Evolutionary conservation across 2,329 filamentous ascomycete species (phyloP).

Genomic region (Aschersonia sp.): DNA sequence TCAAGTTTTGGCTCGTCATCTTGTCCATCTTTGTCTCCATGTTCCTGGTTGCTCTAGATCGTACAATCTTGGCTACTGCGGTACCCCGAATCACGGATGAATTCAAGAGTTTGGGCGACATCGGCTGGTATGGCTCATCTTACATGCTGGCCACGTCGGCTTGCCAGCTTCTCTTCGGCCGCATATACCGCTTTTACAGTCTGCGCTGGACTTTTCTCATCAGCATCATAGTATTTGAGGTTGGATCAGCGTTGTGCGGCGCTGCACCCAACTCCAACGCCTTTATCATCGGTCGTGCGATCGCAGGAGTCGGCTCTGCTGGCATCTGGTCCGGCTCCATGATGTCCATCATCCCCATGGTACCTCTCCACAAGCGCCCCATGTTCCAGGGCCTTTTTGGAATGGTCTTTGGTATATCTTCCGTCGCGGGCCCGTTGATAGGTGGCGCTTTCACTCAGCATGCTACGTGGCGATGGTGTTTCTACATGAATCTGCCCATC

Average conservation of each 20-base stretch:
- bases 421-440: constrained; percentile 36
- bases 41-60: constrained; percentile 41
- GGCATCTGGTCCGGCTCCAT: constrained; percentile 44
- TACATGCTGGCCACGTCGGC: constrained; percentile 46
- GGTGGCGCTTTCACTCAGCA: constrained; percentile 36
- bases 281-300: constrained; percentile 41
- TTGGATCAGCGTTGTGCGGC: constrained; percentile 39
- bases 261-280: constrained; percentile 35
- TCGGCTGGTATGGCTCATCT: constrained; percentile 49
- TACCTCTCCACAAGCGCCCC: constrained; percentile 45
- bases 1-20: constrained; percentile 41
- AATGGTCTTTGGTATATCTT: constrained; percentile 38
- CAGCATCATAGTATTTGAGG: constrained; percentile 36
- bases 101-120: constrained; percentile 42
- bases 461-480: constrained; percentile 41
- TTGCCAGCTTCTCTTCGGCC: constrained; percentile 36
- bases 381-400: constrained; percentile 43
- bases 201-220: constrained; percentile 31
- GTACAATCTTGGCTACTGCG: constrained; percentile 42
- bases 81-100: constrained; percentile 41
- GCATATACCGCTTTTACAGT: constrained; percentile 39
- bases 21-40: constrained; percentile 38
- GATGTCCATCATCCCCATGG: constrained; percentile 40
- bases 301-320: constrained; percentile 40
- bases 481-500: constrained; percentile 44